Evolutionary conservation across 305 asterid species (phyloP).

Genomic region (Withania somnifera): DNA sequence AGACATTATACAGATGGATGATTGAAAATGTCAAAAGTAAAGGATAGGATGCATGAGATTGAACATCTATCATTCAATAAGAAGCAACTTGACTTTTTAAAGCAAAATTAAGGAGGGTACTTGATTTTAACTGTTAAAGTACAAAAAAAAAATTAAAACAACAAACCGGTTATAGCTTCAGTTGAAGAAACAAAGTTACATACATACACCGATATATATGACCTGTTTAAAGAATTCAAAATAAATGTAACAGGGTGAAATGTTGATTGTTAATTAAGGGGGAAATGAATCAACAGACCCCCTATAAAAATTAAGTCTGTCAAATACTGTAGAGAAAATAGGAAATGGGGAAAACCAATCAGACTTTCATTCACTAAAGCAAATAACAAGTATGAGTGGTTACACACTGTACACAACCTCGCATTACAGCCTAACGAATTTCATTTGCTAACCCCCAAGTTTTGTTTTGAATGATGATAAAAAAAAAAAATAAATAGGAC

Average conservation of each 20-base stretch:
- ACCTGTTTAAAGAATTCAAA: background rate
- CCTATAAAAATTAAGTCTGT: background rate
- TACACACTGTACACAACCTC: constrained; percentile 8
- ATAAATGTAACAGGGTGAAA: background rate
- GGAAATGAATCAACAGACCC: background rate
- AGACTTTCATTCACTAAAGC: background rate
- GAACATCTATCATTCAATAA: background rate
- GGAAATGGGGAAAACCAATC: background rate
- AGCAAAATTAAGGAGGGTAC: too few species aligned
- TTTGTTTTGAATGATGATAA: background rate
- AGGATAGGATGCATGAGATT: too few species aligned
- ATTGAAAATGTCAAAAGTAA: too few species aligned
- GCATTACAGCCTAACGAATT: background rate
- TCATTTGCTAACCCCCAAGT: background rate
- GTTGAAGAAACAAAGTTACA: too few species aligned
- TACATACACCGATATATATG: too few species aligned
- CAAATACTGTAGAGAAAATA: background rate
- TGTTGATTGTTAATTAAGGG: background rate
- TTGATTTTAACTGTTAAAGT: too few species aligned
- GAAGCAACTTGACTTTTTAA: too few species aligned
- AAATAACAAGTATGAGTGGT: background rate
- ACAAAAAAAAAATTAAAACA: too few species aligned
- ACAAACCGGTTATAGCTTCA: too few species aligned
- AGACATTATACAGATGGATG: too few species aligned
- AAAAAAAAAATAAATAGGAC: background rate